These are phyloP conservation scores for Aciculosporium take DNA, from an alignment of 2,329 filamentous ascomycete species.

Conservation along the genomic window DNA sequence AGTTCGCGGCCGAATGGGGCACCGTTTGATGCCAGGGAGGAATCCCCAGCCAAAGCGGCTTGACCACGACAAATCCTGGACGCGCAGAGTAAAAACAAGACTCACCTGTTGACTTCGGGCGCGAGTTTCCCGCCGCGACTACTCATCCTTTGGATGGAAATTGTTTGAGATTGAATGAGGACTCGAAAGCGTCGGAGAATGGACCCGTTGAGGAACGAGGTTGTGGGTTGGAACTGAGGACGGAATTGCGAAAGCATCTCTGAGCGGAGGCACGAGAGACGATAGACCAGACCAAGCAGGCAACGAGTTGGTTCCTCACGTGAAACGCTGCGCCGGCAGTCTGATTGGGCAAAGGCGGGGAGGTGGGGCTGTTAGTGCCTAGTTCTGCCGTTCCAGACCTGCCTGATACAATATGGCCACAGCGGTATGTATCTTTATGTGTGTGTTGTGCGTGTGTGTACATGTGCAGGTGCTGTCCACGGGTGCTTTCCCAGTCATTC, in stretches of 20 bases:
- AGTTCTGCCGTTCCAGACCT: too few relatives aligned
- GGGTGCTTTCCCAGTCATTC: too few relatives aligned
- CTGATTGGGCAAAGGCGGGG: background rate
- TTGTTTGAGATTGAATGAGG: slow-evolving; percentile 16
- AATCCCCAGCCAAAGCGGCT: slow-evolving; percentile 1
- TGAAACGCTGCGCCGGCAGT: slow-evolving; percentile 9
- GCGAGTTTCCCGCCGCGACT: slow-evolving; percentile 94
- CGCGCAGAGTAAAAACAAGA: slow-evolving; percentile 10
- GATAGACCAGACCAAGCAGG: slow-evolving; percentile 15
- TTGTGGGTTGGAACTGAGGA: slow-evolving; percentile 12
- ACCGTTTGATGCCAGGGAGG: background rate
- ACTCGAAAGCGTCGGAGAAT: slow-evolving; percentile 15
- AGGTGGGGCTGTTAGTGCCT: too few relatives aligned
- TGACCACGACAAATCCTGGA: background rate
- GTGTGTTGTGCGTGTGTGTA: too few relatives aligned
- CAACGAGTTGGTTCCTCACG: slow-evolving; percentile 12
- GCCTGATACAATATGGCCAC: too few relatives aligned
- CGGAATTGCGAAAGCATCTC: slow-evolving; percentile 17
- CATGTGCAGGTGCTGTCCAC: too few relatives aligned
- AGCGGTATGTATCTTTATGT: too few relatives aligned
- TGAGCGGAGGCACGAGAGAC: slow-evolving; percentile 15
- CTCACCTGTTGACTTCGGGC: slow-evolving; percentile 94
- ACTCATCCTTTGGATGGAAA: slow-evolving; percentile 67
- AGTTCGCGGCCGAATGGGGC: slow-evolving; percentile 1
- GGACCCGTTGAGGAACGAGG: slow-evolving; percentile 8